A percentile compares a stretch with the other conserved stretches of the same genome.
These are phyloP conservation scores for Pestalotiopsis sp. DNA, from an alignment of 2,329 filamentous ascomycete species.

Conservation along the genomic window DNA sequence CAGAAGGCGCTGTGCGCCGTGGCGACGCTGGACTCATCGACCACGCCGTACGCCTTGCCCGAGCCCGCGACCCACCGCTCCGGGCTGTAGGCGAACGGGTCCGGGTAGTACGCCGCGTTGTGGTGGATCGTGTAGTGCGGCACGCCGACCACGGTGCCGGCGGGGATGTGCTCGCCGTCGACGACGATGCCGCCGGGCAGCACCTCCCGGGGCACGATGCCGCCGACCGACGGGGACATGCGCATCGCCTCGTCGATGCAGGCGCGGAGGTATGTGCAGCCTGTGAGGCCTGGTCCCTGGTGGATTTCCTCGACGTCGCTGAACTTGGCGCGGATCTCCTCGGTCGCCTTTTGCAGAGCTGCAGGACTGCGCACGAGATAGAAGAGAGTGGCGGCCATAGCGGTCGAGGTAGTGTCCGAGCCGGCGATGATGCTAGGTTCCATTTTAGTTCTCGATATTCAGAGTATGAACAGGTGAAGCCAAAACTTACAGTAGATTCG, in stretches of 20 bases:
- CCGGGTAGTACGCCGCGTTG: slow-evolving; percentile 63
- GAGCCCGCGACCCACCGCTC: slow-evolving; percentile 66
- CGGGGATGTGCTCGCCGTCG: slow-evolving; percentile 56
- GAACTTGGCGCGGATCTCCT: slow-evolving; percentile 58
- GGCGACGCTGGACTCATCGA: slow-evolving; percentile 53
- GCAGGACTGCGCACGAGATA: slow-evolving; percentile 59
- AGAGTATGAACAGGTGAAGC: neutral
- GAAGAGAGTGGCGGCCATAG: slow-evolving; percentile 64
- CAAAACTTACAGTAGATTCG: slow-evolving; percentile 61
- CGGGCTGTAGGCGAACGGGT: slow-evolving; percentile 60
- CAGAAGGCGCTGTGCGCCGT: slow-evolving; percentile 71
- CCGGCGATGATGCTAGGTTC: slow-evolving; percentile 64
- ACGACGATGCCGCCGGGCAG: slow-evolving; percentile 56
- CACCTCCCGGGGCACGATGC: slow-evolving; percentile 62
- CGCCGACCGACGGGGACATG: slow-evolving; percentile 62
- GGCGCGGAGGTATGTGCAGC: slow-evolving; percentile 62
- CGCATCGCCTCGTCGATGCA: slow-evolving; percentile 70
- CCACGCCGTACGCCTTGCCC: slow-evolving; percentile 37
- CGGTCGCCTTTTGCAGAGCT: slow-evolving; percentile 47
- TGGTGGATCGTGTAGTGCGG: slow-evolving; percentile 72
- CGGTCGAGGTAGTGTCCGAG: slow-evolving; percentile 72
- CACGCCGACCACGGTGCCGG: slow-evolving; percentile 64
- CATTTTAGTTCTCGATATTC: neutral
- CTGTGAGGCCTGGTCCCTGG: slow-evolving; percentile 50
- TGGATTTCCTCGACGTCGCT: slow-evolving; percentile 55